phyloP scores from a whole-genome alignment of 2,329 filamentous ascomycete species.

The Alternaria sp. region DNA sequence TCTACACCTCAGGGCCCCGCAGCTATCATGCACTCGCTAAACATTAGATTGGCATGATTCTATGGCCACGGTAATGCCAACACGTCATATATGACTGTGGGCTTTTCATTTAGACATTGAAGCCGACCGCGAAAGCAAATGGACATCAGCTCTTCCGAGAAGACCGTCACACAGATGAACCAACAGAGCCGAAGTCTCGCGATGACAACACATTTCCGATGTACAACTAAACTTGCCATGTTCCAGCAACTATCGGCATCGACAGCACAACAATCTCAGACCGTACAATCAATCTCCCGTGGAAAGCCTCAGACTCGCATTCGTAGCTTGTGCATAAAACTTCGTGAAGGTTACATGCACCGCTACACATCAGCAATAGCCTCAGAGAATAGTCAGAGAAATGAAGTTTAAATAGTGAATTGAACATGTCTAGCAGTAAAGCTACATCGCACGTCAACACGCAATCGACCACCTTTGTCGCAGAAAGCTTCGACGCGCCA shows the following conservation, averaged over 20 bases:
- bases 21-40: background rate
- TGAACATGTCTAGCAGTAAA: conserved; percentile 30
- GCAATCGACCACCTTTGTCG: conserved; percentile 37
- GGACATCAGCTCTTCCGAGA: too few relatives aligned
- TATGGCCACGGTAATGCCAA: background rate
- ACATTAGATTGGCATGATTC: background rate
- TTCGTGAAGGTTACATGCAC: background rate
- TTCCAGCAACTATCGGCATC: background rate
- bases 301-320: background rate
- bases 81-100: background rate
- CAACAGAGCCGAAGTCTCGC: too few relatives aligned
- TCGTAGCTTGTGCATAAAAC: background rate
- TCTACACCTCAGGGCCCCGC: background rate
- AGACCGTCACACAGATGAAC: too few relatives aligned
- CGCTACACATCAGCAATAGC: background rate
- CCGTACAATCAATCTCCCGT: background rate
- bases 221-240: too few relatives aligned
- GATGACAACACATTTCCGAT: too few relatives aligned
- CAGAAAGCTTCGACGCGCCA: conserved; percentile 42
- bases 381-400: conserved; percentile 20
- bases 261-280: too few relatives aligned
- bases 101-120: background rate
- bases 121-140: too few relatives aligned
- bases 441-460: conserved; percentile 33
- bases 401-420: conserved; percentile 33